A percentile compares a stretch with the other conserved stretches of the same genome.
phyloP scores from a whole-genome alignment of 108 stramenopile genomes.

The Skeletonema costatum region DNA sequence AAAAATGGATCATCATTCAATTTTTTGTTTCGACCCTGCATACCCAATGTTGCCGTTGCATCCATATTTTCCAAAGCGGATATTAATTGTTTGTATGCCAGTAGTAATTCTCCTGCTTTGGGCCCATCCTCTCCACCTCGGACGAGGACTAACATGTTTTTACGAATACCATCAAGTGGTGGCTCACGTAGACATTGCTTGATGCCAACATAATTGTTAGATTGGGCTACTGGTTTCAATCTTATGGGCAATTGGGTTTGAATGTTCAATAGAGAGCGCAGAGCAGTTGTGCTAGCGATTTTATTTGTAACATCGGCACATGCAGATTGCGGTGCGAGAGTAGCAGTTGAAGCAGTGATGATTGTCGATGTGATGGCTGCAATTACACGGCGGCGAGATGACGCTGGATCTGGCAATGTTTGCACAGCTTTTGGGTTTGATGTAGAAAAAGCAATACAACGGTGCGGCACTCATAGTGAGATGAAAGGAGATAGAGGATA shows the following conservation, averaged over 20 bases:
- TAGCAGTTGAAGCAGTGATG: neutral
- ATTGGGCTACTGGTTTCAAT: constrained; percentile 18
- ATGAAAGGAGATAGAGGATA: neutral
- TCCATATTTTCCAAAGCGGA: constrained; percentile 52
- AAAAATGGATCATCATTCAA: neutral
- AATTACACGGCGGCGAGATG: neutral
- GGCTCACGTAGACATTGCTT: constrained; percentile 35
- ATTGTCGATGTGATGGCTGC: neutral
- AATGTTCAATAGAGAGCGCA: constrained; percentile 50
- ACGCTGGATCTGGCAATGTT: neutral
- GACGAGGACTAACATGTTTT: constrained; percentile 47
- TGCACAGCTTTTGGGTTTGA: neutral
- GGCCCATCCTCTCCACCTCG: constrained; percentile 64
- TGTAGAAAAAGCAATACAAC: neutral
- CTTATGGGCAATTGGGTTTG: constrained; percentile 28
- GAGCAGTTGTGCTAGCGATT: constrained; percentile 56
- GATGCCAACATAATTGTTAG: constrained; percentile 44
- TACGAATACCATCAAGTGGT: constrained; percentile 48
- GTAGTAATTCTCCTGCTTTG: constrained; percentile 37
- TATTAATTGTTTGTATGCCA: constrained; percentile 51
- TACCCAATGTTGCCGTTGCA: constrained; percentile 45
- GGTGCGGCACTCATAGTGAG: neutral
- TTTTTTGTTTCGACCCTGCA: constrained; percentile 15
- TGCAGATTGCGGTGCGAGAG: neutral
- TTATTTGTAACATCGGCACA: constrained; percentile 69